phyloP scores from a whole-genome alignment of 1,284 basidiomycete genomes.

The Ceratobasidium theobromae region DNA sequence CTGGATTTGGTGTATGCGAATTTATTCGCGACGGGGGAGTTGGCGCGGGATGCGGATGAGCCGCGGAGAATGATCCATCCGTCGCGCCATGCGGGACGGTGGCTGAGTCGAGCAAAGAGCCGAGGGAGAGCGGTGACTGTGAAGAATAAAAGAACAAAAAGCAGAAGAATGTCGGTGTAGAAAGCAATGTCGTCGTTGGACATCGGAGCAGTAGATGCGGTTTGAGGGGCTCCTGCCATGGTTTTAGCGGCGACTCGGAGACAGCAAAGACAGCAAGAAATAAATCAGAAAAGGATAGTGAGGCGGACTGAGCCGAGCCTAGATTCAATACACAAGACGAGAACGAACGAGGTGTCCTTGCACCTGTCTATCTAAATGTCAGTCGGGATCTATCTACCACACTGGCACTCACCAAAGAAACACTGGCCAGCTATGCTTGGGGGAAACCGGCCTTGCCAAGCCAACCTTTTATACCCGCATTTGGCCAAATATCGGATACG shows the following conservation, averaged over 20 bases:
- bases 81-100: slow-evolving; percentile 17
- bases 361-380: neutral
- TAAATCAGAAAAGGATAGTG: neutral
- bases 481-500: slow-evolving; percentile 8
- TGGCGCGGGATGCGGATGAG: neutral
- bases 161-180: slow-evolving; percentile 42
- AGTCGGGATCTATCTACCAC: neutral
- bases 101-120: slow-evolving; percentile 43
- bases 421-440: slow-evolving; percentile 24
- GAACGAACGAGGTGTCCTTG: neutral
- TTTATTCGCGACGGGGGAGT: neutral
- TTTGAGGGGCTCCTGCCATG: slow-evolving; percentile 5
- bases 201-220: neutral
- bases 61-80: slow-evolving; percentile 33
- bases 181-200: slow-evolving; percentile 38
- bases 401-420: neutral
- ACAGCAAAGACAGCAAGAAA: neutral
- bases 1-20: neutral
- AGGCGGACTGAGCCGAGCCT: neutral
- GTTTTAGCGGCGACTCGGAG: neutral
- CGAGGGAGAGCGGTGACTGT: slow-evolving; percentile 42
- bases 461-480: too few species aligned
- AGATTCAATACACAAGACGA: slow-evolving; percentile 10
- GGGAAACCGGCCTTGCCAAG: neutral
- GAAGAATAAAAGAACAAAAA: slow-evolving; percentile 37